Conservation (phyloP, 345 rosid genomes). For the Mallotus nudiflorus region DNA sequence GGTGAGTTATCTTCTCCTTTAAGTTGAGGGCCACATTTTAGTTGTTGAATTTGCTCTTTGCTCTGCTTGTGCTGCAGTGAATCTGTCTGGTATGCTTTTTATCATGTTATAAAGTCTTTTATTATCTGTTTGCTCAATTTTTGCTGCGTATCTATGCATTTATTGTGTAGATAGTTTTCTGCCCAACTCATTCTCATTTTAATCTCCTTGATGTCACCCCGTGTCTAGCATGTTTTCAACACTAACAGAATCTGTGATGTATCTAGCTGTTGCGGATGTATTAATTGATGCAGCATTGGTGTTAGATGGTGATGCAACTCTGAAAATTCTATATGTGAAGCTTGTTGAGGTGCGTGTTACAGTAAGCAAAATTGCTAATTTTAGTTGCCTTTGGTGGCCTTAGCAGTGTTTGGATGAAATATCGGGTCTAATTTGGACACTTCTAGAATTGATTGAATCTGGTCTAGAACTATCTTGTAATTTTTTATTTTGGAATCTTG, state of each 20-base stretch:
- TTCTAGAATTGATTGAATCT: neutral
- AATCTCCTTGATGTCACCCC: slow-evolving; percentile 23
- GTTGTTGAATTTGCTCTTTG: slow-evolving; percentile 1
- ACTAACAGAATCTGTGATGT: slow-evolving; percentile 46
- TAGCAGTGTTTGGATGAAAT: neutral
- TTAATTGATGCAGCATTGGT: slow-evolving; percentile 88
- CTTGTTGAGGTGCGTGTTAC: slow-evolving; percentile 71
- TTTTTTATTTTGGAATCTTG: neutral
- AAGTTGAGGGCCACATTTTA: neutral
- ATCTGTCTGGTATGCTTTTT: neutral
- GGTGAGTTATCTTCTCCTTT: slow-evolving; percentile 44
- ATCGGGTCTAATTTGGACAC: slow-evolving; percentile 4
- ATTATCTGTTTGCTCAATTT: neutral
- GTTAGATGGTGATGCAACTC: slow-evolving; percentile 83
- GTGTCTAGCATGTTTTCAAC: slow-evolving; percentile 18
- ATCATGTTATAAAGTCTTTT: neutral
- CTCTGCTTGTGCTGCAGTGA: neutral
- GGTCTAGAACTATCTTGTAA: neutral
- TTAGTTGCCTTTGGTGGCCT: neutral
- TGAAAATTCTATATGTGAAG: slow-evolving; percentile 81
- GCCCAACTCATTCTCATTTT: slow-evolving; percentile 8
- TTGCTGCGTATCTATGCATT: neutral
- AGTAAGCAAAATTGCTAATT: neutral
- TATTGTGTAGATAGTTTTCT: slow-evolving; percentile 20
- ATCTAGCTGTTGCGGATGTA: slow-evolving; percentile 94